A percentile compares a stretch with the other conserved stretches of the same genome.
Conservation (phyloP, 2,329 filamentous ascomycete genomes). For the Sarocladiaceae sp. region DNA sequence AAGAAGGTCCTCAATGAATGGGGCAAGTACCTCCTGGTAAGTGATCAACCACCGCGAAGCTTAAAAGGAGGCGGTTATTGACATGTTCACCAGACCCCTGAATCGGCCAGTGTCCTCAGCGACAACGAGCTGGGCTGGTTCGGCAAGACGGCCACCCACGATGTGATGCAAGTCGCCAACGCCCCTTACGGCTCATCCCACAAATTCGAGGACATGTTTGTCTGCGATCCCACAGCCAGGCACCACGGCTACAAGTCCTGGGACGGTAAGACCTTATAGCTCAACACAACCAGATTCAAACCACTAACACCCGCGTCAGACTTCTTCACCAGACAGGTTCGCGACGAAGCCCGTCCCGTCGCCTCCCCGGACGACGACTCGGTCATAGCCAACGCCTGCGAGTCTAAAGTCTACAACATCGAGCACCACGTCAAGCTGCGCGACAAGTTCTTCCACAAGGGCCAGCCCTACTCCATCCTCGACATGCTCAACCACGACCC, state of each 20-base stretch:
- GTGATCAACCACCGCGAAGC: conserved; percentile 1
- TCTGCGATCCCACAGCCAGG: conserved; percentile 48
- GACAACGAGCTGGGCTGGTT: conserved; percentile 47
- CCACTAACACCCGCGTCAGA: conserved; percentile 21
- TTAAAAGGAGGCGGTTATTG: background rate
- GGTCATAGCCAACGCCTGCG: conserved; percentile 57
- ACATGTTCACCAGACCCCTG: conserved; percentile 31
- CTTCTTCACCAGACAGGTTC: conserved; percentile 60
- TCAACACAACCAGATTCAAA: too few species aligned
- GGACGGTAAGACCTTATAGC: conserved; percentile 54
- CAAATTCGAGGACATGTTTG: conserved; percentile 54
- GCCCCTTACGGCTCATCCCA: conserved; percentile 31
- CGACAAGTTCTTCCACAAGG: conserved; percentile 63
- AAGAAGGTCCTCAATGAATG: conserved; percentile 52
- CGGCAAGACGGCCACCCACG: conserved; percentile 37
- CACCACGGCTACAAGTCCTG: conserved; percentile 59
- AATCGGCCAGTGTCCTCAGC: conserved; percentile 46
- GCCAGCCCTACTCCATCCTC: conserved; percentile 58
- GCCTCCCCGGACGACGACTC: conserved; percentile 46
- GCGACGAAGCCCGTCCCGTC: conserved; percentile 48
- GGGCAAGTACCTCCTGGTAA: conserved; percentile 46
- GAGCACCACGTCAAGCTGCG: conserved; percentile 43
- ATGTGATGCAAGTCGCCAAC: conserved; percentile 48
- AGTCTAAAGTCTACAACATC: conserved; percentile 53
- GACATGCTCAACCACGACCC: conserved; percentile 58